Evolutionary conservation across 2,329 filamentous ascomycete genomes (phyloP), one percentile per base, ranked within the genome.

Genomic region (Microcera coccophila): DNA sequence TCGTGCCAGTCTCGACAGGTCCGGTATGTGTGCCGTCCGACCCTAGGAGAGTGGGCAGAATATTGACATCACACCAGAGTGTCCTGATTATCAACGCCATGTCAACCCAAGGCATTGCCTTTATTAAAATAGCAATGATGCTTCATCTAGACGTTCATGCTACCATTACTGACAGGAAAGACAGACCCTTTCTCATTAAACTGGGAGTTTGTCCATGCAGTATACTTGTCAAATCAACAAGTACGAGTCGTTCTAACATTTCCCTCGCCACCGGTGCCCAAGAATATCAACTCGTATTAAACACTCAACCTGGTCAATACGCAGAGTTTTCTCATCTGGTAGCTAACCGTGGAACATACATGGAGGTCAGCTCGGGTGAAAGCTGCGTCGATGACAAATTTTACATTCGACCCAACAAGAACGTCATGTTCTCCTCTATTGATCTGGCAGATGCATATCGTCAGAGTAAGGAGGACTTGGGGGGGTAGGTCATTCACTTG

Each of bases 351-450:
- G 51, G 51, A 32, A 48, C 51, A 1, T 54, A 54, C 3, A 35
- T 54, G 11, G 51, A 54, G 37, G 43, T 54, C 4, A 32, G 43
- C 0, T 32, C 36, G 2, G 52, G 47, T 11, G 52, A 52, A 24
- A 24, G 18, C 11, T 38, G 20, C 2, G 21, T 14, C 0, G 34
- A 46, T 41, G 47, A 46, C 39, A 45, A 45, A 7, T n/a, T 9
- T 3, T 10, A 18, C 28, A 12, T 24, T 35, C 39, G 37, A n/a
- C 48, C 50, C 14, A 49, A 44, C 32, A 55, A 49, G 33, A 55
- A 55, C 32, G 34, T 55, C 33, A 47, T 55, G 39, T 54, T 55
- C 44, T 47, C 52, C 26, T 55, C 52, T 4, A 49, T 55, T 28
- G 52, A 55, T 36, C 20, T 54, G 26, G 19, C 38, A 12, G 52